These are phyloP conservation scores for Linum trigynum DNA, from an alignment of 345 rosid species.

Conservation along the genomic window DNA sequence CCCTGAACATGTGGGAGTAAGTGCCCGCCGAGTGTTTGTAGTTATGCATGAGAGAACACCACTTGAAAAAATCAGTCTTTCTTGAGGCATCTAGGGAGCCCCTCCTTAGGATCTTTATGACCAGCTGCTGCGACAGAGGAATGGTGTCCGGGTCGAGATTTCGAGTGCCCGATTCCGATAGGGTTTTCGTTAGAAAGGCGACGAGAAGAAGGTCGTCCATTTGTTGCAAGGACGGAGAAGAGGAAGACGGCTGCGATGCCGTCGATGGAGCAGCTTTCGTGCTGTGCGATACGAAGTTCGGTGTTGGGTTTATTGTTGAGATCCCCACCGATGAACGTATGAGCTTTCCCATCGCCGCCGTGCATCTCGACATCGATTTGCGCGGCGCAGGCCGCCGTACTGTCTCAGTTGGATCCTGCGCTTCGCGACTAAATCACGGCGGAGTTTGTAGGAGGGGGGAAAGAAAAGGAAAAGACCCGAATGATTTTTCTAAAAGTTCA, in stretches of 20 bases:
- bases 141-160: conserved; percentile 46
- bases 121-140: conserved; percentile 54
- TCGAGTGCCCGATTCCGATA: conserved; percentile 50
- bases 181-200: conserved; percentile 54
- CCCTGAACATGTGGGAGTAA: conserved; percentile 57
- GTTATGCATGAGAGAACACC: conserved; percentile 48
- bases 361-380: background rate
- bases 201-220: conserved; percentile 45
- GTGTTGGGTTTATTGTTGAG: background rate
- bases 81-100: conserved; percentile 43
- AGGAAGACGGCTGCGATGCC: conserved; percentile 2
- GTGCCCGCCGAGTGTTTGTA: conserved; percentile 54
- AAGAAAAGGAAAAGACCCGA: background rate
- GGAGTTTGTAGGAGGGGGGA: background rate
- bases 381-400: too few relatives aligned
- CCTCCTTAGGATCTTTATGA: conserved; percentile 54
- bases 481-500: too few relatives aligned
- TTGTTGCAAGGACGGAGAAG: conserved; percentile 19
- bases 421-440: background rate
- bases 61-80: conserved; percentile 54
- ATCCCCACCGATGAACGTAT: background rate
- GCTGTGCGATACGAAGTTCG: background rate
- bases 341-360: background rate
- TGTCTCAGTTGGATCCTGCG: background rate
- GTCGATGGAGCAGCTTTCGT: too few relatives aligned